Evolutionary conservation across 73 alveolate genomes (phyloP), one percentile per base, ranked within the genome.

Genomic region (Blepharisma japonicum): DNA sequence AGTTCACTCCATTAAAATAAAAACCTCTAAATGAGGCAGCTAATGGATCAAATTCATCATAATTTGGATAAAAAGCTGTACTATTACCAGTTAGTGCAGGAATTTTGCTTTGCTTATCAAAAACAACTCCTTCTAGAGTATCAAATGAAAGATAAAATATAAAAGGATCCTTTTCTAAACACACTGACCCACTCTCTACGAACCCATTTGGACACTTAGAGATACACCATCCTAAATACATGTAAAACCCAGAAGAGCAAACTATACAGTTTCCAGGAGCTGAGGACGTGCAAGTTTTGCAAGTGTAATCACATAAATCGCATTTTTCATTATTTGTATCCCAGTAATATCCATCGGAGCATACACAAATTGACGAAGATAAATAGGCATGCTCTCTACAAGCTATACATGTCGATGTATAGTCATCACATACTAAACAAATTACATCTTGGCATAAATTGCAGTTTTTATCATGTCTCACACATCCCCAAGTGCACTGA

Each of bases 401-500:
- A 32, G 42, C 3, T 32, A 32, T 32, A 3, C 42, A 32, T 32
- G 42, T 32, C 18, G 74, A 61, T 14, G 74, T 5, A 25, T 14
- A 61, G 5, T 61, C 74, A 61, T 25, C 46, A 25, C 74, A 61
- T 4, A 25, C n/a, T 20, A 9, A 61, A 25, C 74, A 61, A 18
- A 18, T 61, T 39, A 14, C 47, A 25, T 14, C 11, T 8, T 9
- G 14, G 5, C 74, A 61, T 8, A 61, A 48, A 4, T 61, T 61
- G 48, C 74, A 61, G 2, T 25, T 61, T 20, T 61, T 61, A 61
- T 61, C 74, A 18, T n/a, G 47, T 25, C 74, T 14, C 0, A 61
- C 74, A 61, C 74, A 61, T 0, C 74, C 74, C 14, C 47, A n/a
- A 18, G 74, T 25, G 47, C 74, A 61, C 4, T 14, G 14, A 61